Conservation (phyloP, 2,329 filamentous ascomycete species). For the Apiospora arundinis region DNA sequence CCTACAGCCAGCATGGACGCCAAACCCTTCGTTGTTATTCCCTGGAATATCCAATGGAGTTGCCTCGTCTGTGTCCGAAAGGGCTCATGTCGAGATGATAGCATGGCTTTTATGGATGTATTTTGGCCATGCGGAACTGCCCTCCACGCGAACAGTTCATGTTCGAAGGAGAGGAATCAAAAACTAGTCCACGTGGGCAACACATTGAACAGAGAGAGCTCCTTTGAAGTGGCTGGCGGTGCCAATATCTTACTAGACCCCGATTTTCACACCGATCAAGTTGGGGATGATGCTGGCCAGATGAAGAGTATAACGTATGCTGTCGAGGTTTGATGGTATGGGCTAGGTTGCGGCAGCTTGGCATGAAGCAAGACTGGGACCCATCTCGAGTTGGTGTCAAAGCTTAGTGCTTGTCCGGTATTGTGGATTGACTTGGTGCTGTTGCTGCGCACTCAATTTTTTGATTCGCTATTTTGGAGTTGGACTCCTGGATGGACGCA, state of each 20-base stretch:
- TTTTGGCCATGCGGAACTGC: conserved; percentile 83
- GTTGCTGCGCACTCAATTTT: conserved; percentile 31
- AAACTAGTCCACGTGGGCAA: conserved; percentile 91
- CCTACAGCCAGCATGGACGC: conserved; percentile 55
- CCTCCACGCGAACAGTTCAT: conserved; percentile 57
- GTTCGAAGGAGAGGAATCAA: conserved; percentile 76
- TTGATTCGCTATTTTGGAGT: conserved; percentile 30
- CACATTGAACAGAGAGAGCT: conserved; percentile 81
- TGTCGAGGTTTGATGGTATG: conserved; percentile 27
- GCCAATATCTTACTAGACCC: conserved; percentile 33
- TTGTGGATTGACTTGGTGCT: conserved; percentile 36
- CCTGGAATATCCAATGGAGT: conserved; percentile 36
- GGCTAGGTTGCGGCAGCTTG: conserved; percentile 28
- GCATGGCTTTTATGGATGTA: conserved; percentile 93
- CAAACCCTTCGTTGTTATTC: conserved; percentile 47
- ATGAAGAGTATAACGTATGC: conserved; percentile 25
- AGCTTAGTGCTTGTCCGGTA: conserved; percentile 85
- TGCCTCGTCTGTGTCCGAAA: conserved; percentile 57
- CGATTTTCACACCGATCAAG: conserved; percentile 35
- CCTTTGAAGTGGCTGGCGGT: conserved; percentile 32
- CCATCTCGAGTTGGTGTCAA: conserved; percentile 94
- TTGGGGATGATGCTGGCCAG: conserved; percentile 34
- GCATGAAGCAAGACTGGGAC: conserved; percentile 63
- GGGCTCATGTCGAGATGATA: conserved; percentile 56
- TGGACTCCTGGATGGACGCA: conserved; percentile 24